These are phyloP conservation scores for Trametes hirsuta DNA, from an alignment of 1,284 basidiomycete genomes.

Conservation along the genomic window DNA sequence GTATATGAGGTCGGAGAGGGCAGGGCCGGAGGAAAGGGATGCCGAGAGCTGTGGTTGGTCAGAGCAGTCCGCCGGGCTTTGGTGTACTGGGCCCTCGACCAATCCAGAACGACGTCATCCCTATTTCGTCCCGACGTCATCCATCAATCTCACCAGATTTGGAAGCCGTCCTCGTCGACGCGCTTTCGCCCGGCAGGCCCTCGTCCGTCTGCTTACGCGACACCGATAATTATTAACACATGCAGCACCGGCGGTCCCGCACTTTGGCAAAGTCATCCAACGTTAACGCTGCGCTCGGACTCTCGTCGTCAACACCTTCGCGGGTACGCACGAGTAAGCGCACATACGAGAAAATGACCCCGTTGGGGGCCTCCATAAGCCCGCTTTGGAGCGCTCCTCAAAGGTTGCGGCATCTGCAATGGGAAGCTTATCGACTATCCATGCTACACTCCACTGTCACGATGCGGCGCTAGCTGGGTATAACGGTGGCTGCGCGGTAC, in stretches of 20 bases:
- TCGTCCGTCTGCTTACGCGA: neutral
- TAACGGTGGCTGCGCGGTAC: no score
- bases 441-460: neutral
- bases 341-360: neutral
- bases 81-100: conserved; percentile 4
- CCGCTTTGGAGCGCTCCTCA: conserved; percentile 8
- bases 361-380: neutral
- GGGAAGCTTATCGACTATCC: neutral
- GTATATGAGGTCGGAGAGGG: conserved; percentile 5
- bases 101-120: conserved; percentile 18
- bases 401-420: conserved; percentile 1
- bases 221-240: neutral
- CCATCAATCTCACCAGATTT: conserved; percentile 9
- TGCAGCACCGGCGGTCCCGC: no score
- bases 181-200: neutral
- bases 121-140: conserved; percentile 6
- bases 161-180: neutral
- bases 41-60: neutral
- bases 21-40: conserved; percentile 3
- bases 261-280: no score
- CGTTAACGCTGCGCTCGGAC: no score
- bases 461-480: neutral
- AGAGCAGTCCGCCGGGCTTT: neutral
- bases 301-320: no score
- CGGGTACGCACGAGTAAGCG: no score